Base-by-base conservation (phyloP, 257 asterid genomes). In the Cinchona pubescens region DNA sequence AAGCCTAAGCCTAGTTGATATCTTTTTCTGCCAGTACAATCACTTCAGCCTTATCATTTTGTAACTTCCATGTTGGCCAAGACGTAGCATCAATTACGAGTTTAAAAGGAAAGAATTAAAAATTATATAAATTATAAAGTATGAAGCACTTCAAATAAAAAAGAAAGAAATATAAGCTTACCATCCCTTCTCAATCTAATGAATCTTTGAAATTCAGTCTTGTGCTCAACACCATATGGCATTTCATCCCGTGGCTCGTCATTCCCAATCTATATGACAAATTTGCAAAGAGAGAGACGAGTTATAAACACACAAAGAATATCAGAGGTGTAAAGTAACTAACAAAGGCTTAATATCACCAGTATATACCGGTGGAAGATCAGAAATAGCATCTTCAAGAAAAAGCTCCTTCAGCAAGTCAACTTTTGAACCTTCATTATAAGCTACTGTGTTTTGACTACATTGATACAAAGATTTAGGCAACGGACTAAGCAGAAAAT, bases 321-420 rank as follows among this genome's bases (percentile, higher is more conserved):
- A 21, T 19, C 6, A 51, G 27, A 0, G 11, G 27, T 2, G 10
- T 51, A 51, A 1, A 18, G 5, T 18, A 18, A 49, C 6, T 49
- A 6, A 49, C 18, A 49, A 51, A 6, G 5, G 10, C 7, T 51
- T 19, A 51, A 23, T 51, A 51, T 51, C 25, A 34, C 14, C 37
- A 59, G 7, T 43, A 72, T 91, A 59, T 75, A 93, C 97, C 11
- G 14, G 73, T 34, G 98, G 98, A 25, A 91, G 96, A 82, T 91
- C 97, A 9, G 93, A 88, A 53, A 93, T 85, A 7, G 96, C 96
- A 88, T 92, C 97, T 2, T 77, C 86, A 25, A 94, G 96, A 63
- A 82, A 76, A 61, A 94, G 87, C n/a, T 61, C 90, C 29, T 58
- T 79, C 49, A 88, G 76, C 21, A 94, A 78, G 10, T 81, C 53